Evolutionary conservation across 345 rosid genomes (phyloP).

Genomic region (Anastatica hierochuntica): DNA sequence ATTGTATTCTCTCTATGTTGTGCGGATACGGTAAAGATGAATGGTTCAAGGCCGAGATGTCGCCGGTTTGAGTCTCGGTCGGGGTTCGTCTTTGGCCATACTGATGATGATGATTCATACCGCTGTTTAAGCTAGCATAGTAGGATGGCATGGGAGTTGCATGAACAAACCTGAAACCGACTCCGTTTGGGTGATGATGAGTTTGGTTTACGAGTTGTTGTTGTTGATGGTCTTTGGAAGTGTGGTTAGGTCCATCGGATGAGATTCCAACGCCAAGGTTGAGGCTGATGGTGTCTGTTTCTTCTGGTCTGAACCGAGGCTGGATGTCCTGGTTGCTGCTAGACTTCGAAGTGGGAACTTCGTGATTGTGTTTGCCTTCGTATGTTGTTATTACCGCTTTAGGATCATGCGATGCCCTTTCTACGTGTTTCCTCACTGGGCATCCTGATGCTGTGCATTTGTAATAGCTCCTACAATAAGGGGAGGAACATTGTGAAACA

Average conservation of each 20-base stretch:
- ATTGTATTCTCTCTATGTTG: constrained; percentile 58
- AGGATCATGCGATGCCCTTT: constrained; percentile 94
- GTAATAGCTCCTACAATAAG: constrained; percentile 74
- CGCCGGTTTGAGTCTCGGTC: constrained; percentile 33
- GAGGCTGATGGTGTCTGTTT: constrained; percentile 62
- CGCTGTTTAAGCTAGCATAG: constrained; percentile 40
- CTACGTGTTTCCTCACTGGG: constrained; percentile 95
- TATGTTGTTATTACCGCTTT: constrained; percentile 95
- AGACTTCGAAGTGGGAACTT: constrained; percentile 67
- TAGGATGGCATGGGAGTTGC: constrained; percentile 36
- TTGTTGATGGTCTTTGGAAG: constrained; percentile 31
- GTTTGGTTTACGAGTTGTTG: constrained; percentile 29
- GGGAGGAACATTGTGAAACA: too few relatives aligned
- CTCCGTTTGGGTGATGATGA: constrained; percentile 26
- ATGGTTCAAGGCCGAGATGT: constrained; percentile 29
- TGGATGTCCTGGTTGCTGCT: constrained; percentile 49
- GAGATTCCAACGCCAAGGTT: constrained; percentile 82
- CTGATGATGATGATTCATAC: constrained; percentile 39
- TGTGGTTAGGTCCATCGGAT: constrained; percentile 36
- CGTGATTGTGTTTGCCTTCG: constrained; percentile 95
- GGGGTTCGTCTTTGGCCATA: constrained; percentile 35
- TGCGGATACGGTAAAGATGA: constrained; percentile 46
- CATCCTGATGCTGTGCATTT: constrained; percentile 90
- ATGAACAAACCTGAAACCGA: constrained; percentile 44
- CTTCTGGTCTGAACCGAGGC: constrained; percentile 35